A percentile compares a stretch with the other conserved stretches of the same genome.
Conservation (phyloP, 2,329 filamentous ascomycete genomes). For the Hypoxylon rubiginosum region DNA sequence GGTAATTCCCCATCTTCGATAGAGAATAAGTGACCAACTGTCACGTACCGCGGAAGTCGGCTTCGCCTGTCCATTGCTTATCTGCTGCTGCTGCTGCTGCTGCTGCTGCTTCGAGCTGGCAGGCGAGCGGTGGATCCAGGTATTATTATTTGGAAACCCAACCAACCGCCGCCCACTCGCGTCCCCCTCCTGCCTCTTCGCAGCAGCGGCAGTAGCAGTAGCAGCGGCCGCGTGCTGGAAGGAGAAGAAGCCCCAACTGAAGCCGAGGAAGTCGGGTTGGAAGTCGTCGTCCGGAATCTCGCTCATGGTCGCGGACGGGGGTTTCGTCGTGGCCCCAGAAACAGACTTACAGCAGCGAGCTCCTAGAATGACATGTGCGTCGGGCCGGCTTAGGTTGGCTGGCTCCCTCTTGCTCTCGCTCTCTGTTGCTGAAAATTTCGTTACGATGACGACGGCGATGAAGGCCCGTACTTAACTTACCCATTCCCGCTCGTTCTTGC, state of each 20-base stretch:
- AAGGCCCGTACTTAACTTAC: conserved; percentile 4
- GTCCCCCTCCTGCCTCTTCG: not conserved
- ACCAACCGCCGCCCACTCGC: not conserved
- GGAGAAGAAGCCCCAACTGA: conserved; percentile 17
- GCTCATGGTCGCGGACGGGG: conserved; percentile 1
- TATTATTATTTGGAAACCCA: not conserved
- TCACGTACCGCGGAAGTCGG: not conserved
- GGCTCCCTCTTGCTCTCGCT: not conserved
- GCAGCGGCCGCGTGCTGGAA: conserved; percentile 4
- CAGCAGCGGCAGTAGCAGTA: not conserved
- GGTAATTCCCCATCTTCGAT: not conserved
- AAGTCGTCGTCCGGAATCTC: conserved; percentile 9
- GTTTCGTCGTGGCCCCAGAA: not conserved
- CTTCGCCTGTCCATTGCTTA: not conserved
- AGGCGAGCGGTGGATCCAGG: not conserved
- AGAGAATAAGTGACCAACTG: not conserved
- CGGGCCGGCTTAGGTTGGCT: not conserved
- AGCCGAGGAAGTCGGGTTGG: conserved; percentile 21
- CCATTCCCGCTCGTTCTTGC: not conserved
- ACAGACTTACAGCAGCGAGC: not conserved
- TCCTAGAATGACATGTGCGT: not conserved
- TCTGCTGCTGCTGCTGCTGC: conserved; percentile 7
- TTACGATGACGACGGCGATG: conserved; percentile 9
- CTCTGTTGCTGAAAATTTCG: not conserved
- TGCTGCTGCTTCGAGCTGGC: not conserved